These are phyloP conservation scores for Arthroderma uncinatum DNA, from an alignment of 2,329 filamentous ascomycete genomes.

Conservation along the genomic window DNA sequence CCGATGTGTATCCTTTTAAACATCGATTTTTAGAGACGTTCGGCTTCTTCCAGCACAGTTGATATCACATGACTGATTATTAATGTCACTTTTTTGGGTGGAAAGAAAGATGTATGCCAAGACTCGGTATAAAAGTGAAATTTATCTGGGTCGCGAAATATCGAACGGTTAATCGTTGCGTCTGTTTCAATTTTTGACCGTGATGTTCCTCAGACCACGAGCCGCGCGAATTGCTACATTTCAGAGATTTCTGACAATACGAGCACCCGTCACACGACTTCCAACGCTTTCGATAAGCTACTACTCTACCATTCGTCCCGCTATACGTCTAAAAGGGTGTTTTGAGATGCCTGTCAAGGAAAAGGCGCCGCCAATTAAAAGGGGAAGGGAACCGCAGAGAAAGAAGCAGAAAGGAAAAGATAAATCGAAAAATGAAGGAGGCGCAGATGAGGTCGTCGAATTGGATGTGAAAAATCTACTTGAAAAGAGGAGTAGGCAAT, in stretches of 20 bases:
- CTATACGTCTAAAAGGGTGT: background rate
- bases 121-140: background rate
- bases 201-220: background rate
- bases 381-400: background rate
- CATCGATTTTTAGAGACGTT: too few species aligned
- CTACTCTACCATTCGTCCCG: background rate
- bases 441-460: conserved; percentile 53
- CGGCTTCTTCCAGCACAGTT: too few species aligned
- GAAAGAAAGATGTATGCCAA: background rate
- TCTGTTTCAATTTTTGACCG: background rate
- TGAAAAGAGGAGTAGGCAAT: conserved; percentile 18
- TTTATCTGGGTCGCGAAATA: background rate
- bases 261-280: background rate
- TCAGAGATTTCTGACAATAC: background rate
- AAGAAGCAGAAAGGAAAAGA: conserved; percentile 11
- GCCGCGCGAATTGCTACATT: background rate
- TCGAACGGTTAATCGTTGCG: background rate
- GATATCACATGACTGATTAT: background rate
- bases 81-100: background rate
- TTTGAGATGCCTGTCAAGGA: background rate
- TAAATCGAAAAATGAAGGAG: conserved; percentile 4
- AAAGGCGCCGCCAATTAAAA: background rate
- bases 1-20: too few species aligned
- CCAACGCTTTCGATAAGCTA: background rate
- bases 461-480: conserved; percentile 46